Conservation (phyloP, 176 grass and related monocot species). For the Carex myosuroides region DNA sequence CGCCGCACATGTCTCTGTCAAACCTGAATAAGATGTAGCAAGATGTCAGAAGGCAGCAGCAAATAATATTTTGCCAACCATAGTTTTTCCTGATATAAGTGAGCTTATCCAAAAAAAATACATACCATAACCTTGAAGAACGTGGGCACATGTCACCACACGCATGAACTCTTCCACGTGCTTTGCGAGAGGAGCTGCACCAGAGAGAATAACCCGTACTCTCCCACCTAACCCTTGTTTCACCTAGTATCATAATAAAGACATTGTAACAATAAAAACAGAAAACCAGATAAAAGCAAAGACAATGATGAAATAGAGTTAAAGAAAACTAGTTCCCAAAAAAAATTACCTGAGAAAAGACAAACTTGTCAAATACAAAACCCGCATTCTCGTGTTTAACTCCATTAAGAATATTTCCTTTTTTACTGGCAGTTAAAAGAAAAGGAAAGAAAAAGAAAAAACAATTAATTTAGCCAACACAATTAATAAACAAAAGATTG, state of each 20-base stretch:
- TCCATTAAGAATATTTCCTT: constrained; percentile 79
- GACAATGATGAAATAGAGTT: neutral
- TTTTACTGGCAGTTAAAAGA: constrained; percentile 43
- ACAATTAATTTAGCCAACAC: constrained; percentile 10
- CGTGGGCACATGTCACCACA: constrained; percentile 82
- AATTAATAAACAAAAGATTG: neutral
- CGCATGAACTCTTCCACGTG: constrained; percentile 84
- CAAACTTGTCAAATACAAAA: constrained; percentile 61
- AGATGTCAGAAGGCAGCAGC: neutral
- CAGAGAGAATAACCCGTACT: constrained; percentile 74
- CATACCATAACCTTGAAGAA: constrained; percentile 96
- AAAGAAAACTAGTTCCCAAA: neutral
- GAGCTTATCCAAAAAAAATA: constrained; percentile 12
- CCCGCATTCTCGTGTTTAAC: constrained; percentile 76
- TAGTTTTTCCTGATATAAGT: neutral
- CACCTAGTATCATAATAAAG: constrained; percentile 39
- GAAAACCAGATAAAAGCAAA: neutral
- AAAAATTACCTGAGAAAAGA: constrained; percentile 67
- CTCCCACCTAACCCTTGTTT: constrained; percentile 70
- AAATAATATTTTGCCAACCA: neutral
- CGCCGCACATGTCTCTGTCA: constrained; percentile 81
- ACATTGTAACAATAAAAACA: neutral
- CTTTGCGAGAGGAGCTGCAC: constrained; percentile 69
- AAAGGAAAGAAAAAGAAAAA: neutral
- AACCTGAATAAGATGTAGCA: constrained; percentile 39